Base-by-base conservation (phyloP, 352 stramenopile genomes). In the Phytophthora pluvialis region DNA sequence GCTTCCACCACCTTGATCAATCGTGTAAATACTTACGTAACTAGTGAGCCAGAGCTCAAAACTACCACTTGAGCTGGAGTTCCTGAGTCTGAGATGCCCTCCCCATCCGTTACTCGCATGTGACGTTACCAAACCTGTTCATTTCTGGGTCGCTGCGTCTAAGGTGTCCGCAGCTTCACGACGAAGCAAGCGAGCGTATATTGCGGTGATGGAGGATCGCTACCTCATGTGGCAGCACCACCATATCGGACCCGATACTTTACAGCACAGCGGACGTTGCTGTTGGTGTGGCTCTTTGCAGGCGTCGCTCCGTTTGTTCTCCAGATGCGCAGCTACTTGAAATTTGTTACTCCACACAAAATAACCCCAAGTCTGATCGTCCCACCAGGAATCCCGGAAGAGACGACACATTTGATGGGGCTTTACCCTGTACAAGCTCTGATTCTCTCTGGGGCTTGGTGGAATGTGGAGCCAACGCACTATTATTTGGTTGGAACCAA, bases 141-240 rank as follows among this genome's bases (percentile, higher is more conserved):
- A 38, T 61, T 53, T 53, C 52, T 49, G n/a, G 28, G 21, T 43
- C 21, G 6, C 15, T 47, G 15, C 15, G n/a, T 9, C 16, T 7
- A 26, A 45, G 13, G 43, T 49, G 21, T 33, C 4, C 5, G 16
- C 21, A 0, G 11, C 18, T 7, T 28, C 9, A 28, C 28, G 15
- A 61, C 56, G 60, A 56, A 50, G 35, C 39, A 63, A 25, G 33
- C 43, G 10, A 29, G 33, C 25, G 60, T 68, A 0, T 40, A 51
- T 25, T 68, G 43, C 28, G 35, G 25, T 9, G 26, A 35, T 33
- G 33, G 43, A 18, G 16, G 11, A 32, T 25, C 60, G 12, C 29
- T 68, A 16, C 52, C 60, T 58, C 60, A 51, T 10, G 13, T 33
- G 6, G n/a, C 39, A 28, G n/a, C 28, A 7, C 13, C 38, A 9